Conservation (phyloP, 2,329 filamentous ascomycete genomes). For the Sordariomycetes sp. region DNA sequence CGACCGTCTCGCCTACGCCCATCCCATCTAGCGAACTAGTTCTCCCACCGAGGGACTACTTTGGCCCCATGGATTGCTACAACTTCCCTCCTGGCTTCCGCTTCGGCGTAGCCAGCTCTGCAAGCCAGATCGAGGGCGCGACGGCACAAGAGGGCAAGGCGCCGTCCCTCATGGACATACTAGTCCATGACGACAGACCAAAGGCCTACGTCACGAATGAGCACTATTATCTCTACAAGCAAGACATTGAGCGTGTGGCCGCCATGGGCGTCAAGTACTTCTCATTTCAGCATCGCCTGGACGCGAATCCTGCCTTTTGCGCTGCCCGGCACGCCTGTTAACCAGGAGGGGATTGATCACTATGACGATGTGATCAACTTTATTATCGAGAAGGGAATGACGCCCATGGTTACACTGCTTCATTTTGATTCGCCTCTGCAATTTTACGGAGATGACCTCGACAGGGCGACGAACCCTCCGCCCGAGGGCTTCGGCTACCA, state of each 20-base stretch:
- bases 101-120: conserved; percentile 33
- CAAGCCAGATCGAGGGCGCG: conserved; percentile 31
- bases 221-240: conserved; percentile 42
- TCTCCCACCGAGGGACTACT: conserved; percentile 37
- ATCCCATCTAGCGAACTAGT: conserved; percentile 39
- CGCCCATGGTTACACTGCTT: conserved; percentile 30
- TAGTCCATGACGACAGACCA: conserved; percentile 11
- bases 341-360: conserved; percentile 33
- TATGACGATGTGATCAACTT: conserved; percentile 40
- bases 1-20: conserved; percentile 40
- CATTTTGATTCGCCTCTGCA: conserved; percentile 34
- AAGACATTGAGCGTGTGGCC: conserved; percentile 38
- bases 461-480: neutral
- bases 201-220: conserved; percentile 27
- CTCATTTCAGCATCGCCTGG: conserved; percentile 38
- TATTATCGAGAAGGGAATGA: conserved; percentile 32
- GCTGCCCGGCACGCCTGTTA: conserved; percentile 33
- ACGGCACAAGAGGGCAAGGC: conserved; percentile 26
- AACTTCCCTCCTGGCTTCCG: conserved; percentile 32
- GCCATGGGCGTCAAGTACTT: conserved; percentile 36
- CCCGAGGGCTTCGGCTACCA: neutral
- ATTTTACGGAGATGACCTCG: conserved; percentile 21
- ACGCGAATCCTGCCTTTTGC: conserved; percentile 37
- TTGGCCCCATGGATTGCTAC: conserved; percentile 31
- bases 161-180: conserved; percentile 28